phyloP scores from a whole-genome alignment of 257 asterid genomes.

The Solanum clarkiae region DNA sequence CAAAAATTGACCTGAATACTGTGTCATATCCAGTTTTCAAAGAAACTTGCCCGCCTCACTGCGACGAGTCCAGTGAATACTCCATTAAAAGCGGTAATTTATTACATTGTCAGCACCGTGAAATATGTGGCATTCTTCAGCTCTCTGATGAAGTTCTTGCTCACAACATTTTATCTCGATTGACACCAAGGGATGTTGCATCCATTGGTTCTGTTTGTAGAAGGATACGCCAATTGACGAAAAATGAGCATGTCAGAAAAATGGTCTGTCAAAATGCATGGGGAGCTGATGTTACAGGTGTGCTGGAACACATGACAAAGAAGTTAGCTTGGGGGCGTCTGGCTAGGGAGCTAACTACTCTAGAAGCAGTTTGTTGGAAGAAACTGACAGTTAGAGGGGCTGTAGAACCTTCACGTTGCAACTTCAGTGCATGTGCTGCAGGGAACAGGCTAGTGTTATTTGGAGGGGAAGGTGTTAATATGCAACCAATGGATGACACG shows the following conservation, averaged over 20 bases:
- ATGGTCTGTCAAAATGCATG: constrained; percentile 93
- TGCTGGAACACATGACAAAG: constrained; percentile 65
- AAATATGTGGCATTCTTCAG: constrained; percentile 53
- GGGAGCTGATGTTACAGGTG: constrained; percentile 83
- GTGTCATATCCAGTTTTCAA: constrained; percentile 80
- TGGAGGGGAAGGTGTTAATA: constrained; percentile 89
- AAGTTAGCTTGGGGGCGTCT: constrained; percentile 83
- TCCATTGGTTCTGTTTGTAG: constrained; percentile 81
- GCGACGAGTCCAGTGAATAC: constrained; percentile 21
- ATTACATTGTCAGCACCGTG: constrained; percentile 19
- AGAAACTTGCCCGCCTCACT: constrained; percentile 33
- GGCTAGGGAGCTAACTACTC: constrained; percentile 82
- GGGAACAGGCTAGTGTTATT: constrained; percentile 75
- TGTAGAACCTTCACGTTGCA: constrained; percentile 83
- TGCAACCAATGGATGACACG: constrained; percentile 96
- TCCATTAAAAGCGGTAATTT: constrained; percentile 24
- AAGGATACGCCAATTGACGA: constrained; percentile 62
- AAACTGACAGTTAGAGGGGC: constrained; percentile 75
- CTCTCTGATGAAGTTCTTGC: constrained; percentile 87
- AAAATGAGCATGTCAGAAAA: constrained; percentile 69
- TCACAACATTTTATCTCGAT: constrained; percentile 64
- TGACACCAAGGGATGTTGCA: constrained; percentile 85
- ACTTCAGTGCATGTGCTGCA: constrained; percentile 84
- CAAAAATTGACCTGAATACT: constrained; percentile 54
- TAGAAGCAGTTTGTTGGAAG: constrained; percentile 81